Evolutionary conservation across 352 stramenopile genomes (phyloP).

Genomic region (Phytophthora idaei): DNA sequence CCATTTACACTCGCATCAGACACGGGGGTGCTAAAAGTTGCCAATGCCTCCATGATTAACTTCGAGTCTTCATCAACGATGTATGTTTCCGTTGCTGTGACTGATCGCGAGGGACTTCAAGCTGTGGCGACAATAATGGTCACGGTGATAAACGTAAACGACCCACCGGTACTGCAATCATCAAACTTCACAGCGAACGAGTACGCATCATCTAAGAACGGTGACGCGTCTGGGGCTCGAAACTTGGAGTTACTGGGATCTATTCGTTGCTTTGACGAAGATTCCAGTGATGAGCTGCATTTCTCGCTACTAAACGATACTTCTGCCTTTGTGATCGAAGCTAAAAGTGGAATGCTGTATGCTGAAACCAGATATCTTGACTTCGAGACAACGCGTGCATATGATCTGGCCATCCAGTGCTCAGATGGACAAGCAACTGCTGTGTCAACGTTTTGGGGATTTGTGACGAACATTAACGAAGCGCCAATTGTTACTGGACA

Average conservation of each 20-base stretch:
- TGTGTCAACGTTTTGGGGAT: conserved; percentile 22
- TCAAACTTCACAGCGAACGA: conserved; percentile 32
- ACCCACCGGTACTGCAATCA: conserved; percentile 24
- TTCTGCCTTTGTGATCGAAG: conserved; percentile 38
- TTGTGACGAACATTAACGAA: conserved; percentile 62
- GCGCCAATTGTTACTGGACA: conserved; percentile 34
- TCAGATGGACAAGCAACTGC: conserved; percentile 40
- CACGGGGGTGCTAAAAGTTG: conserved; percentile 19
- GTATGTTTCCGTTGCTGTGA: conserved; percentile 16
- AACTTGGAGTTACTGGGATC: conserved; percentile 41
- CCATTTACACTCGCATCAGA: conserved; percentile 19
- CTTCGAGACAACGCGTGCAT: conserved; percentile 47
- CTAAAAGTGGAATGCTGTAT: conserved; percentile 49
- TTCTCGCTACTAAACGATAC: conserved; percentile 38
- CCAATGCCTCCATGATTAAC: conserved; percentile 19
- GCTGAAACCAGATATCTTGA: conserved; percentile 45
- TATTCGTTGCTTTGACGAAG: conserved; percentile 58
- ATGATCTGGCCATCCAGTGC: conserved; percentile 38
- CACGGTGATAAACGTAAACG: conserved; percentile 23
- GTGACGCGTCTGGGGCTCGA: not conserved
- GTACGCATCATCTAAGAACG: conserved; percentile 3
- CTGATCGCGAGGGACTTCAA: conserved; percentile 24
- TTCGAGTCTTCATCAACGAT: conserved; percentile 22
- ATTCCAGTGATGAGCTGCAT: conserved; percentile 39
- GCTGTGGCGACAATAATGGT: conserved; percentile 17